Percentiles rank a stretch among this genome's conserved stretches.
Conservation (phyloP, 768 basidiomycete genomes). For the Rhodosporidiobolus odoratus region DNA sequence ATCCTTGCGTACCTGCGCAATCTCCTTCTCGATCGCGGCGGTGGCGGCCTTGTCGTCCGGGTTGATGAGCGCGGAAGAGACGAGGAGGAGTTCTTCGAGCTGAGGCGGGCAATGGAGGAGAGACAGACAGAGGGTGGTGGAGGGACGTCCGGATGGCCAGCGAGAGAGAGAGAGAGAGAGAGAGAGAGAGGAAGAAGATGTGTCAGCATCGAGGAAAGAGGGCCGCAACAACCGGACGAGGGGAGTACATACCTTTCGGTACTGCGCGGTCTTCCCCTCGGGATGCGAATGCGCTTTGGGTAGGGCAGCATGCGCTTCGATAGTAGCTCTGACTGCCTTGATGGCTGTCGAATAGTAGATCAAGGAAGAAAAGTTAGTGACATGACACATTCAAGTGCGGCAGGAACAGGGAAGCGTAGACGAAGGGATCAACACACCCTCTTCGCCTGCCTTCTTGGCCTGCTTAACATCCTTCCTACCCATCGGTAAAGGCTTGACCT, state of each 20-base stretch:
- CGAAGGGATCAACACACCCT: constrained; percentile 8
- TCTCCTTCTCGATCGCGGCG: constrained; percentile 11
- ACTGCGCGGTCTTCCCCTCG: constrained; percentile 15
- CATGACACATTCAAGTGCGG: background rate
- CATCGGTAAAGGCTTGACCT: constrained; percentile 26
- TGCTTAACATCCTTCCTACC: constrained; percentile 20
- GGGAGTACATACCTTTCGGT: constrained; percentile 23
- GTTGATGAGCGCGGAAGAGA: constrained; percentile 34
- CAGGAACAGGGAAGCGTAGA: background rate
- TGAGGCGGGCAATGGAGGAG: background rate
- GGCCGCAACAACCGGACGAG: background rate
- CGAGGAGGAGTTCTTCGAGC: constrained; percentile 31
- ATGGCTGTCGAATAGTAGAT: background rate
- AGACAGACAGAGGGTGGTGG: background rate
- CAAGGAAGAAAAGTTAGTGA: background rate
- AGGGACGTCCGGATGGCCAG: background rate
- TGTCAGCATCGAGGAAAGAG: background rate
- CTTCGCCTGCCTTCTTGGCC: constrained; percentile 18
- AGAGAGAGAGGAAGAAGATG: background rate
- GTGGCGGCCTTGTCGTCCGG: constrained; percentile 13
- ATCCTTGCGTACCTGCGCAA: constrained; percentile 25
- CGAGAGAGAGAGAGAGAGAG: background rate
- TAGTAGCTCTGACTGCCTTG: background rate
- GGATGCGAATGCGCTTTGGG: constrained; percentile 1
- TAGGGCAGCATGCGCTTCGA: background rate